A percentile compares a stretch with the other conserved stretches of the same genome.
Conservation (phyloP, 2,329 filamentous ascomycete species). For the Annulohypoxylon truncatum region DNA sequence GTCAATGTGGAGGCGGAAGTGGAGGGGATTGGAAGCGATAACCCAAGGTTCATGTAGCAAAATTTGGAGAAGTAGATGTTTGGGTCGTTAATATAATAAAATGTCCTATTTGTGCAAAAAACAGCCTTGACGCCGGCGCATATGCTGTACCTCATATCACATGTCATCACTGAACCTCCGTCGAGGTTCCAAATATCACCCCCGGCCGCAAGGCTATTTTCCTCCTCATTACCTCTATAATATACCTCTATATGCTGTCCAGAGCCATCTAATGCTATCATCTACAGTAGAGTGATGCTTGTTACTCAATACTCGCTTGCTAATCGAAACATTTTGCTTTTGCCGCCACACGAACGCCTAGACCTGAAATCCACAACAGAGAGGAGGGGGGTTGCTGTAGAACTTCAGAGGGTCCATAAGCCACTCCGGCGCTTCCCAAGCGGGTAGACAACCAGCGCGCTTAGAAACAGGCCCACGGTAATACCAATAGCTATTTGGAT, state of each 20-base stretch:
- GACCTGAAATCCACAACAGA: conserved; percentile 12
- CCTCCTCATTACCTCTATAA: conserved; percentile 41
- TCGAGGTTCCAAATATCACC: conserved; percentile 15
- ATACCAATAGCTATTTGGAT: conserved; percentile 66
- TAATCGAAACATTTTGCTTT: conserved; percentile 22
- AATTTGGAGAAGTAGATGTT: neutral
- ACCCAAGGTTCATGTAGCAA: neutral
- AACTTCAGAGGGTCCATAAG: conserved; percentile 59
- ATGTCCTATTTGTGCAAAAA: conserved; percentile 24
- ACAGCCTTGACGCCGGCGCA: conserved; percentile 36
- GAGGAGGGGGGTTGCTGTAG: conserved; percentile 2
- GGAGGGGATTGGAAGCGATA: neutral
- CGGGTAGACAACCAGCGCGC: conserved; percentile 61
- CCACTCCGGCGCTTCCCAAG: conserved; percentile 62
- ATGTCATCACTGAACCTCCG: conserved; percentile 31
- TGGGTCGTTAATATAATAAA: conserved; percentile 9
- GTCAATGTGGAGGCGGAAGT: neutral
- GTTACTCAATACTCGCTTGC: conserved; percentile 35
- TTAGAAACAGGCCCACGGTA: conserved; percentile 62
- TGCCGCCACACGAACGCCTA: conserved; percentile 22
- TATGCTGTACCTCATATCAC: conserved; percentile 41
- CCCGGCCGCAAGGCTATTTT: conserved; percentile 33
- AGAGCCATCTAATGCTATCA: conserved; percentile 35
- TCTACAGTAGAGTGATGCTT: conserved; percentile 27
- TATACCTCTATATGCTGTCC: conserved; percentile 40